Percentiles rank a stretch among this genome's conserved stretches.
These are phyloP conservation scores for Carpinus viminea DNA, from an alignment of 306 rosid species.

Conservation along the genomic window DNA sequence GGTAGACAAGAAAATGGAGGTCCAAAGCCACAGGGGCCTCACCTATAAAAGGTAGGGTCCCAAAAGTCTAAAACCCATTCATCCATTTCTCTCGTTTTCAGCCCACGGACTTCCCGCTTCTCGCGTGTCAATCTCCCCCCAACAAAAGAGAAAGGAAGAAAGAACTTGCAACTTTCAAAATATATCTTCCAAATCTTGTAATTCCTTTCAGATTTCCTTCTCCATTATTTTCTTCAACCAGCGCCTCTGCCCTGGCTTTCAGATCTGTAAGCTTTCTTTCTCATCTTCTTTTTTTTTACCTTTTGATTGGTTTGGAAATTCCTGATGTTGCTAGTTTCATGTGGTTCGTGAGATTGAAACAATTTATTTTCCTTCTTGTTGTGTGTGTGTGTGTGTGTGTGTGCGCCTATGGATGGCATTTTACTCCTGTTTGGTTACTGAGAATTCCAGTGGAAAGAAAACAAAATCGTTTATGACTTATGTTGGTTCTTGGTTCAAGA, in stretches of 20 bases:
- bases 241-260: background rate
- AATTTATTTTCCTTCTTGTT: background rate
- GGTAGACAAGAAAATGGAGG: too few species aligned
- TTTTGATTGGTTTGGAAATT: background rate
- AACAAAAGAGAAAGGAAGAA: background rate
- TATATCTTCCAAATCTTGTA: background rate
- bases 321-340: background rate
- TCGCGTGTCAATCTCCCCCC: background rate
- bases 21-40: too few species aligned
- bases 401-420: background rate
- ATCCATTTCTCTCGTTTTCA: constrained; percentile 1
- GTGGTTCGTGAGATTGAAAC: background rate
- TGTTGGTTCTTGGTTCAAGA: background rate
- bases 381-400: too few species aligned
- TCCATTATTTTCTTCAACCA: background rate
- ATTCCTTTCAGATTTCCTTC: constrained; percentile 9
- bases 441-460: constrained; percentile 5
- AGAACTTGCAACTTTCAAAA: background rate
- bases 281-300: background rate
- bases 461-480: background rate
- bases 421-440: background rate
- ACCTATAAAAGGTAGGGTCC: too few species aligned
- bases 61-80: too few species aligned
- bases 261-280: constrained; percentile 39
- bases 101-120: constrained; percentile 68